These are phyloP conservation scores for Kandelia obovata DNA, from an alignment of 345 rosid species.

Conservation along the genomic window DNA sequence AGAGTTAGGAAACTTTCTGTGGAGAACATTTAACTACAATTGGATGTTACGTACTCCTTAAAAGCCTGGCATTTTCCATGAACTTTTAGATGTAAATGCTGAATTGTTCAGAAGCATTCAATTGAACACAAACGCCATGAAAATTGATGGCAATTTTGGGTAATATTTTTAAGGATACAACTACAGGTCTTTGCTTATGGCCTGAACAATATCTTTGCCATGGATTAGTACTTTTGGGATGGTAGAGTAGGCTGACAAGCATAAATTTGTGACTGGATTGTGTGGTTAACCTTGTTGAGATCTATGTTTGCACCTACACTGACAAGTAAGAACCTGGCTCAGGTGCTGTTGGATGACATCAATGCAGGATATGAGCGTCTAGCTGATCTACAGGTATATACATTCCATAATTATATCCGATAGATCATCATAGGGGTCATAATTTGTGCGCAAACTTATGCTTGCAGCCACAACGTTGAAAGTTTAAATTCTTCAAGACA, in stretches of 20 bases:
- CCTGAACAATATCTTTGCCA: no score
- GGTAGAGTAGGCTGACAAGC: background rate
- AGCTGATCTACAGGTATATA: conserved; percentile 68
- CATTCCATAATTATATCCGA: background rate
- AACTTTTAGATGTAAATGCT: background rate
- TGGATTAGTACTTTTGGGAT: no score
- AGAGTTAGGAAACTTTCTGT: no score
- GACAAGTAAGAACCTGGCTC: conserved; percentile 28
- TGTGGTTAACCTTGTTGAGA: background rate
- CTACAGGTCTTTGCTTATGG: background rate
- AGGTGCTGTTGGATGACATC: conserved; percentile 89
- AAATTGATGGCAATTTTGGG: background rate
- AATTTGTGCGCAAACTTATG: background rate
- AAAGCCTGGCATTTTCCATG: background rate
- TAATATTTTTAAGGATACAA: background rate
- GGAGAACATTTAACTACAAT: no score
- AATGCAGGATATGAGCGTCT: conserved; percentile 90
- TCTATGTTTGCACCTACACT: conserved; percentile 7
- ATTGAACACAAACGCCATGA: background rate
- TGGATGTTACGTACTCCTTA: background rate
- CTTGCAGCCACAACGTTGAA: background rate
- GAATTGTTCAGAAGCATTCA: background rate
- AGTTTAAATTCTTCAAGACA: no score
- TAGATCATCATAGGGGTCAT: no score
- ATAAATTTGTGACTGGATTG: background rate